Conservation (phyloP, 169 alveolate species). For the Plasmodium knowlesi region DNA sequence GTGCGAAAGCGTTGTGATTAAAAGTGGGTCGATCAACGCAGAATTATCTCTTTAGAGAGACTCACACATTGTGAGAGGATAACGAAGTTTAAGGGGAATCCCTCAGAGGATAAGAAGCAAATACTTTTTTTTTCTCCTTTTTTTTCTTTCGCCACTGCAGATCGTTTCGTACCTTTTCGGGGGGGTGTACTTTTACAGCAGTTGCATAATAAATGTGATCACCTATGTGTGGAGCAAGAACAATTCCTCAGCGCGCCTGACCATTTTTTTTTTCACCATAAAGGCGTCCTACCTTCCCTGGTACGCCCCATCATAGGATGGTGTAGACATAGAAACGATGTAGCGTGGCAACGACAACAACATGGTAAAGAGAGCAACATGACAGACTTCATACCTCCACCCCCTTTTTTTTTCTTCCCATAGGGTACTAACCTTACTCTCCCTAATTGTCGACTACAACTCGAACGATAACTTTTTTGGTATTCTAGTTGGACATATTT, state of each 20-base stretch:
- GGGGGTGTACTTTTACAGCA: conserved; percentile 90
- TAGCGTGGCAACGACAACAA: neutral
- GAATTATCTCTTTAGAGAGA: neutral
- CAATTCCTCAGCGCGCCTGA: conserved; percentile 89
- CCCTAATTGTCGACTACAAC: conserved; percentile 89
- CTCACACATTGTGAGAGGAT: neutral
- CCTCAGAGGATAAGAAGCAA: neutral
- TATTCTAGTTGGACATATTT: conserved; percentile 91
- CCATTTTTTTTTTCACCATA: conserved; percentile 89
- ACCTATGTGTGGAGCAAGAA: conserved; percentile 94
- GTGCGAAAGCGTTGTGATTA: neutral
- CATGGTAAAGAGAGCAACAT: neutral
- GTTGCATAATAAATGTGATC: conserved; percentile 93
- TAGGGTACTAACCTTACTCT: conserved; percentile 87
- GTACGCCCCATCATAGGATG: conserved; percentile 31
- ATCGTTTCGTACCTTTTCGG: conserved; percentile 81
- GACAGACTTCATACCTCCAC: neutral
- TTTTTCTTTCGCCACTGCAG: conserved; percentile 18
- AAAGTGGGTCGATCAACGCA: neutral
- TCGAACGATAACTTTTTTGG: conserved; percentile 91
- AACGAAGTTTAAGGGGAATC: neutral
- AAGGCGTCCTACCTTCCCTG: conserved; percentile 94
- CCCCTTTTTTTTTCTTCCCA: neutral
- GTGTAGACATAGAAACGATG: neutral
- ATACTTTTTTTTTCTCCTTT: neutral